These are phyloP conservation scores for Mycosphaerella sp. DNA, from an alignment of 2,329 filamentous ascomycete species.

Conservation along the genomic window DNA sequence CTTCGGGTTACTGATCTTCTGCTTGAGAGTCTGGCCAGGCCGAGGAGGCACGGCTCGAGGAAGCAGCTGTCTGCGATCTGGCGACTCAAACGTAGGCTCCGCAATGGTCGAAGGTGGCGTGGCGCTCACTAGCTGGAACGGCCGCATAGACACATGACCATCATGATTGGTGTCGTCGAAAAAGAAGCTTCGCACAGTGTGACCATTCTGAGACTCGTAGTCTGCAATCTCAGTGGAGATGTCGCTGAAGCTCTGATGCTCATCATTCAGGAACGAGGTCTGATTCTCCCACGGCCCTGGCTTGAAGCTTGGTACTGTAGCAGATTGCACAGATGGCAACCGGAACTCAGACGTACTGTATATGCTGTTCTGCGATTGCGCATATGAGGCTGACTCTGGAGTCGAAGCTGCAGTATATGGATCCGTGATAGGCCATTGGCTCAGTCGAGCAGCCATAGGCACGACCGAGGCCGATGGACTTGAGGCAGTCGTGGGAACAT, in stretches of 20 bases:
- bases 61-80: conserved; percentile 19
- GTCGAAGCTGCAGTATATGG: conserved; percentile 15
- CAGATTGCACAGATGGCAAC: conserved; percentile 9
- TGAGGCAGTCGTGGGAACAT: conserved; percentile 8
- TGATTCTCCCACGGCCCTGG: conserved; percentile 14
- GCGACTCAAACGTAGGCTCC: conserved; percentile 21
- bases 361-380: conserved; percentile 19
- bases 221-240: conserved; percentile 49
- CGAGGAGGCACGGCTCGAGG: conserved; percentile 11
- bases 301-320: conserved; percentile 17
- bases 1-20: conserved; percentile 22
- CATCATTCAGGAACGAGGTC: conserved; percentile 48
- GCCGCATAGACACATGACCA: conserved; percentile 6
- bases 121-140: conserved; percentile 14
- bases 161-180: conserved; percentile 42
- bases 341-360: conserved; percentile 16
- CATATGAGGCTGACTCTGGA: conserved; percentile 18
- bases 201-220: conserved; percentile 39
- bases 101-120: conserved; percentile 40
- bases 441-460: conserved; percentile 11
- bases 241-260: conserved; percentile 52
- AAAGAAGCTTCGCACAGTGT: conserved; percentile 42
- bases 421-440: conserved; percentile 17
- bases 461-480: conserved; percentile 20
- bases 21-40: conserved; percentile 18